A percentile compares a stretch with the other conserved stretches of the same genome.
phyloP scores from a whole-genome alignment of 192 early-diverging fungal genomes.

The Coemansia sp. region DNA sequence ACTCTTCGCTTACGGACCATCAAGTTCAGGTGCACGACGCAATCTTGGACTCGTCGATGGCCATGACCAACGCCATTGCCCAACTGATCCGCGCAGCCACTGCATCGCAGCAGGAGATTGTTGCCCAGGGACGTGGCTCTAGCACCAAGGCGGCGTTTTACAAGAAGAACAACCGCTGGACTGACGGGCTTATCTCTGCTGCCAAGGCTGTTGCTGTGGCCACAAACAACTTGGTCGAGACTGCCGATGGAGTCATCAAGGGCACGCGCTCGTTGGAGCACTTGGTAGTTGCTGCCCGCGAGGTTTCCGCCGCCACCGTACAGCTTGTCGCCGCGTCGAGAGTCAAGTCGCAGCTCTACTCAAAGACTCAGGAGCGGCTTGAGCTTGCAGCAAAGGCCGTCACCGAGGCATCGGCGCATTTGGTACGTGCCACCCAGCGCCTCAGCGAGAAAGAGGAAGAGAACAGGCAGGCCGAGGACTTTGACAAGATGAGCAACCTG shows the following conservation, averaged over 20 bases:
- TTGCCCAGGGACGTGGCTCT: slow-evolving; percentile 83
- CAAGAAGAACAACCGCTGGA: slow-evolving; percentile 99
- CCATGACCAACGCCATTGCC: slow-evolving; percentile 91
- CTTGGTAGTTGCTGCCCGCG: slow-evolving; percentile 95
- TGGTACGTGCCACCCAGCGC: slow-evolving; percentile 91
- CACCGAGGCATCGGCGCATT: slow-evolving; percentile 83
- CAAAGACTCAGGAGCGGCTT: slow-evolving; percentile 89
- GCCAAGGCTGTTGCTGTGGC: slow-evolving; percentile 94
- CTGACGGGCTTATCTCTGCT: slow-evolving; percentile 95
- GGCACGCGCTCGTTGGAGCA: slow-evolving; percentile 91
- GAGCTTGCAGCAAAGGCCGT: slow-evolving; percentile 94
- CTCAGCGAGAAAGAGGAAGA: slow-evolving; percentile 74
- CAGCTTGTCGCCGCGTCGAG: slow-evolving; percentile 95
- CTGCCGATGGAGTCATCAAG: slow-evolving; percentile 92
- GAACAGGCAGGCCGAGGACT: slow-evolving; percentile 59
- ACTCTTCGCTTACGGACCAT: slow-evolving; percentile 66
- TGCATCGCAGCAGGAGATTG: slow-evolving; percentile 96
- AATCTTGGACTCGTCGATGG: slow-evolving; percentile 88
- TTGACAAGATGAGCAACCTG: slow-evolving; percentile 77
- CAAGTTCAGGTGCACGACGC: slow-evolving; percentile 90
- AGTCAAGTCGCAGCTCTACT: slow-evolving; percentile 92
- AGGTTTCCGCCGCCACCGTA: slow-evolving; percentile 94
- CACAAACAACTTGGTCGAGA: slow-evolving; percentile 90
- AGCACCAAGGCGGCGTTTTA: slow-evolving; percentile 88
- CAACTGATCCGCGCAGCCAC: slow-evolving; percentile 94